Conservation (phyloP, 192 early-diverging fungal species). For the Entomortierella lignicola region DNA sequence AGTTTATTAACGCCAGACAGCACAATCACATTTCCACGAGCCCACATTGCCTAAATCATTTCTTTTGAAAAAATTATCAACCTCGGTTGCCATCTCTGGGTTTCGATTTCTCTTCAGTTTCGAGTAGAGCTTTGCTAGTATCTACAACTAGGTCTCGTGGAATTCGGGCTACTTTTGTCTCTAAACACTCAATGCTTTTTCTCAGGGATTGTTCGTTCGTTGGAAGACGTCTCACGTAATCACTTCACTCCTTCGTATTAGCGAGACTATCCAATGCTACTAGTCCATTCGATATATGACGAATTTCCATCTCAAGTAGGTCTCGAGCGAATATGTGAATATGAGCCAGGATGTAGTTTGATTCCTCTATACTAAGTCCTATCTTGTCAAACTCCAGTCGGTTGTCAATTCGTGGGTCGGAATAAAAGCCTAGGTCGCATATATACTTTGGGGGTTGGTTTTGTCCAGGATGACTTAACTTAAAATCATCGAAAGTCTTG, state of each 20-base stretch:
- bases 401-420: constrained; percentile 5
- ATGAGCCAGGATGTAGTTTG: constrained; percentile 1
- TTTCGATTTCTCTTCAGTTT: no score
- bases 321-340: neutral
- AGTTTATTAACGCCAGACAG: neutral
- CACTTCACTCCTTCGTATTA: neutral
- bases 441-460: neutral
- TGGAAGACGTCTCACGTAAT: constrained; percentile 7
- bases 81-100: neutral
- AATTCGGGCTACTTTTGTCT: no score
- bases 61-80: neutral
- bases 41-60: neutral
- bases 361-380: neutral
- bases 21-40: neutral
- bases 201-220: neutral
- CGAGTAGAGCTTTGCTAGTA: no score
- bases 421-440: constrained; percentile 11
- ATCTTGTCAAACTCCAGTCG: neutral
- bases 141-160: no score
- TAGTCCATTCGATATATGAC: neutral
- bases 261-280: neutral
- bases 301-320: neutral
- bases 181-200: no score
- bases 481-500: constrained; percentile 2
- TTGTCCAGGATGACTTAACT: neutral